A percentile compares a stretch with the other conserved stretches of the same genome.
These are phyloP conservation scores for Zelopaecilomyces penicillatus DNA, from an alignment of 2,329 filamentous ascomycete genomes.

Conservation along the genomic window DNA sequence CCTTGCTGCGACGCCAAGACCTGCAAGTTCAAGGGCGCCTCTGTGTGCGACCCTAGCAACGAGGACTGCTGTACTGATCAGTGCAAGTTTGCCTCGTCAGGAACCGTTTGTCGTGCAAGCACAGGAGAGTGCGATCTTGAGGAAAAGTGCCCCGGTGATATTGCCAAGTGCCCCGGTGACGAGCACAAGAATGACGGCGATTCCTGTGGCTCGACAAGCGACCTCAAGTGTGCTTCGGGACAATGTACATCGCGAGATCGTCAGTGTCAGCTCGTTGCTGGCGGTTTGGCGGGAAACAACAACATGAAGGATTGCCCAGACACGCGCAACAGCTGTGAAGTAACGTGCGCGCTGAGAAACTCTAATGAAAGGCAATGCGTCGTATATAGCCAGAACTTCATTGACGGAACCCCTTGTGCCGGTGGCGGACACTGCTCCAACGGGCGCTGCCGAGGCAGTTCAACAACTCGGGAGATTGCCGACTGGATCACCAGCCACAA, in stretches of 20 bases:
- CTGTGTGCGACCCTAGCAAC: constrained; percentile 74
- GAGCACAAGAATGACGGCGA: constrained; percentile 59
- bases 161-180: constrained; percentile 68
- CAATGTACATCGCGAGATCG: constrained; percentile 89
- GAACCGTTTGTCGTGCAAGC: constrained; percentile 70
- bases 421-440: constrained; percentile 73
- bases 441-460: constrained; percentile 66
- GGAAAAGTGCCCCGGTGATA: constrained; percentile 70
- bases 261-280: constrained; percentile 82
- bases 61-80: constrained; percentile 67
- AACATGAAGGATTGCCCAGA: constrained; percentile 68
- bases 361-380: constrained; percentile 51
- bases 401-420: constrained; percentile 81
- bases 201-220: constrained; percentile 60
- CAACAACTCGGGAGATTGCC: constrained; percentile 59
- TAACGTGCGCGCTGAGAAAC: constrained; percentile 54
- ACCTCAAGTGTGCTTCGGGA: constrained; percentile 75
- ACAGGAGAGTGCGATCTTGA: constrained; percentile 77
- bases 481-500: constrained; percentile 73
- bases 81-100: constrained; percentile 60
- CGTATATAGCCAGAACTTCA: constrained; percentile 78
- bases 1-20: constrained; percentile 76
- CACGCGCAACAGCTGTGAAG: constrained; percentile 49
- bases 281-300: constrained; percentile 62
- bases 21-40: constrained; percentile 69